A percentile compares a stretch with the other conserved stretches of the same genome.
phyloP scores from a whole-genome alignment of 306 rosid genomes.

The Acacia confusa region DNA sequence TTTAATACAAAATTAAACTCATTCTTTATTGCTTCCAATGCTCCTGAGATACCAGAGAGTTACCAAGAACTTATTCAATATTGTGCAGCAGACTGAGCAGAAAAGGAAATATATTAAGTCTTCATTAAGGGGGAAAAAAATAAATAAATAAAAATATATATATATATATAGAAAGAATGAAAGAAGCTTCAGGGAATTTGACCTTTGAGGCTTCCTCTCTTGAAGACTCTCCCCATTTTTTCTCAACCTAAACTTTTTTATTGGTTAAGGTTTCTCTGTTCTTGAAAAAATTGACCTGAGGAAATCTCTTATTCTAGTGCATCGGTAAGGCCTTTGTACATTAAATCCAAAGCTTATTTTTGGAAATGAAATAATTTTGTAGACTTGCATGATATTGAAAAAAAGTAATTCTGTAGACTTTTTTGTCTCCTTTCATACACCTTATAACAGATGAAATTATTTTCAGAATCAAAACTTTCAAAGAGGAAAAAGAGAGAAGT shows the following conservation, averaged over 20 bases:
- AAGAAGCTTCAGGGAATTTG: background rate
- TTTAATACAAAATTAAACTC: background rate
- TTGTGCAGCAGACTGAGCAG: background rate
- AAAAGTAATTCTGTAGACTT: background rate
- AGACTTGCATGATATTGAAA: background rate
- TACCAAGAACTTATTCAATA: slow-evolving; percentile 17
- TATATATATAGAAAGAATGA: background rate
- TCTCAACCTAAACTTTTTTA: background rate
- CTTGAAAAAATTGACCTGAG: background rate
- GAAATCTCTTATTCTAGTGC: background rate
- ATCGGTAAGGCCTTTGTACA: background rate
- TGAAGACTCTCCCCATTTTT: background rate
- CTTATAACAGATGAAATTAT: background rate
- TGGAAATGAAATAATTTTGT: background rate
- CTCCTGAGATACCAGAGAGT: slow-evolving; percentile 8
- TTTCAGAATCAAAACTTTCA: background rate
- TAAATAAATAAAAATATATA: background rate
- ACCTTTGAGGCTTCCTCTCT: background rate
- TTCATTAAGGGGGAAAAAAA: background rate
- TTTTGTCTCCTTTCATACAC: no score
- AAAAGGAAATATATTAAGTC: background rate
- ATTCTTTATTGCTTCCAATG: slow-evolving; percentile 23
- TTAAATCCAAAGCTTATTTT: background rate
- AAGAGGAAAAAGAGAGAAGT: background rate
- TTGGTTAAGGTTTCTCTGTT: background rate